Base-by-base conservation (phyloP, 2,329 filamentous ascomycete genomes). In the Sclerotiophoma versabilis region DNA sequence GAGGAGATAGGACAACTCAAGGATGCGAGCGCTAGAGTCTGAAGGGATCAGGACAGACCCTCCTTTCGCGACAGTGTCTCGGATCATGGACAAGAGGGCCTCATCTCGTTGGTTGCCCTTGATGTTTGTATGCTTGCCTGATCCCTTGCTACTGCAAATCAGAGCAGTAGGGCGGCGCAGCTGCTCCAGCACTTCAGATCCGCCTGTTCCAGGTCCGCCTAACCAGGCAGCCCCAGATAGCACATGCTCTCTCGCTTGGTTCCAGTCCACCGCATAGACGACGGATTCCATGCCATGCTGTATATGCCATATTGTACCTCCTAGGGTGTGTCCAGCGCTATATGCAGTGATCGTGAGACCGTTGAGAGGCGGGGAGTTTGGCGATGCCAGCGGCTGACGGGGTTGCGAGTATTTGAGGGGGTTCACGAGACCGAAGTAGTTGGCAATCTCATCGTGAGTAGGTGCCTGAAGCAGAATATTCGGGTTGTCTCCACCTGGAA, bases 231-330 rank as follows among this genome's bases (percentile, higher is more conserved):
- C 95, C 59, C 93, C 93, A 0, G 93, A 88, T 55, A 96, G 87
- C 14, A 98, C 92, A 76, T 96, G 96, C 73, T 99, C 95, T 64
- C 92, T 87, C n/a, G 90, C 92, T 76, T 97, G 93, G 66, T 97
- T 97, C 95, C 95, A 99, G 70, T 98, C 93, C 15, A 97, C 91
- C 0, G 95, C 93, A 68, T 99, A 98, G 1, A 99, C 93, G 34
- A 99, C 93, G 0, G 93, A 97, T 74, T 99, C 95, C 71, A 97
- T 84, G 0, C 93, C 92, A 78, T 98, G 92, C 69, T 98, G 93
- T 61, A 99, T 93, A 69, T 98, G 93, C 95, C 95, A 99, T 79
- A 99, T 96, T 20, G 95, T 98, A 50, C 95, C 95, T 74, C 95
- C 95, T 0, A 98, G 84, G 0, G 93, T 97, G 72, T 97, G 93